Base-by-base conservation (phyloP, 768 basidiomycete species). In the Russula compacta region DNA sequence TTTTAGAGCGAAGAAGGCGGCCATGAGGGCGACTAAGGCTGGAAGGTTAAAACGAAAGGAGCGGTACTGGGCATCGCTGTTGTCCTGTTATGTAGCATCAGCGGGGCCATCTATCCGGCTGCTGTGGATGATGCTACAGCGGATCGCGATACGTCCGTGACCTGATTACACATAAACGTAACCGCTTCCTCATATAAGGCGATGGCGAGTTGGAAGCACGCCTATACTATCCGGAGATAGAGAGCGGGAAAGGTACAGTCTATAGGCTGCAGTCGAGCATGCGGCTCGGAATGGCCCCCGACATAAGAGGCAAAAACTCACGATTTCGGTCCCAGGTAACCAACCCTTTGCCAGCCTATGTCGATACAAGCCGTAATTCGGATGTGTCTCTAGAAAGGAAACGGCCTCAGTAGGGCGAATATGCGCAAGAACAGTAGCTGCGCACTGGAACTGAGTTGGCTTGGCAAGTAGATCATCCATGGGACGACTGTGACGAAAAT, bases 41-140 rank as follows among this genome's bases (percentile, higher is more conserved):
- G 86, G 82, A 49, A 98, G 70, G 70, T 93, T 91, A 67, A 80
- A 78, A 42, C 97, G 83, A 73, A 99, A 97, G 3, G 84, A 81
- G 29, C 87, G 87, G 70, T 94, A 98, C 75, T 98, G 97, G 0
- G 79, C 75, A 68, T 98, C 97, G 64, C 90, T 92, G 69, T 87
- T 90, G 72, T 99, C 97, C 95, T 98, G 46, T 51, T 21, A 52
- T 40, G 10, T 15, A 9, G 10, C 38, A 17, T 57, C 15, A 52
- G 56, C 4, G n/a, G 14, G 48, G 5, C 4, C 15, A 35, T 40
- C 21, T 38, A 21, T 44, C 32, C 8, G 32, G 43, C 32, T 1
- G 21, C 36, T 14, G 11, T n/a, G n/a, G 49, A 24, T n/a, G 29
- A 21, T 8, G n/a, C n/a, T n/a, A n/a, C n/a, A n/a, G n/a, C n/a